These are phyloP conservation scores for Akebia trifoliata DNA, from an alignment of 164 flowering plant genomes.

Conservation along the genomic window DNA sequence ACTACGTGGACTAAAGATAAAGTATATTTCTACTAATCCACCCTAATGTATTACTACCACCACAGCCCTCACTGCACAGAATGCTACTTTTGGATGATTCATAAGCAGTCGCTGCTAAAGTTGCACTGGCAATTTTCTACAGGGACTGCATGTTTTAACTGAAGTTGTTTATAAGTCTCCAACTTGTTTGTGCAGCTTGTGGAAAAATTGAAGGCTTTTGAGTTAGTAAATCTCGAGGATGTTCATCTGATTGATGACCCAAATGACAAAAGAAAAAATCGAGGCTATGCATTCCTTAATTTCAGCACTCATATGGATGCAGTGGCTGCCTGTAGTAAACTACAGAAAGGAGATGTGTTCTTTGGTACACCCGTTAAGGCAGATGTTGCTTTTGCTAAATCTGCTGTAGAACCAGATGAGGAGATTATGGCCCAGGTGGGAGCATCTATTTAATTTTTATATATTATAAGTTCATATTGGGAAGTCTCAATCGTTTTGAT, in stretches of 20 bases:
- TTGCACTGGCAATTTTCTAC: background rate
- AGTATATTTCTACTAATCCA: constrained; percentile 10
- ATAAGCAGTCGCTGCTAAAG: background rate
- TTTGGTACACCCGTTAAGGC: constrained; percentile 23
- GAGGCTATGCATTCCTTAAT: constrained; percentile 32
- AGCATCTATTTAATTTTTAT: background rate
- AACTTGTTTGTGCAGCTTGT: constrained; percentile 19
- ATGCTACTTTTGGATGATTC: background rate
- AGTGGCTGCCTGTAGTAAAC: constrained; percentile 24
- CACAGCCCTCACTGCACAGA: no score
- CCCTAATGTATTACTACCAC: no score
- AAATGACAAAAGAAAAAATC: constrained; percentile 18
- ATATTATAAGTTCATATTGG: background rate
- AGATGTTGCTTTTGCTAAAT: constrained; percentile 28
- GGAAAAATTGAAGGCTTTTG: constrained; percentile 19
- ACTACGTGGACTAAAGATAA: constrained; percentile 27
- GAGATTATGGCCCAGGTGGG: constrained; percentile 30
- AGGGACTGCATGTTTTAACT: constrained; percentile 1
- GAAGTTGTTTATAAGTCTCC: constrained; percentile 5
- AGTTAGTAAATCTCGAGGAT: constrained; percentile 24
- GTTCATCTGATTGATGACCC: constrained; percentile 28
- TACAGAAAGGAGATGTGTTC: constrained; percentile 21
- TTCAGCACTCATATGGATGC: constrained; percentile 35
- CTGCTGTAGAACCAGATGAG: constrained; percentile 26
- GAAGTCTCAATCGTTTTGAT: background rate